phyloP scores from a whole-genome alignment of 768 basidiomycete genomes.

The Thelephora ganbajun region DNA sequence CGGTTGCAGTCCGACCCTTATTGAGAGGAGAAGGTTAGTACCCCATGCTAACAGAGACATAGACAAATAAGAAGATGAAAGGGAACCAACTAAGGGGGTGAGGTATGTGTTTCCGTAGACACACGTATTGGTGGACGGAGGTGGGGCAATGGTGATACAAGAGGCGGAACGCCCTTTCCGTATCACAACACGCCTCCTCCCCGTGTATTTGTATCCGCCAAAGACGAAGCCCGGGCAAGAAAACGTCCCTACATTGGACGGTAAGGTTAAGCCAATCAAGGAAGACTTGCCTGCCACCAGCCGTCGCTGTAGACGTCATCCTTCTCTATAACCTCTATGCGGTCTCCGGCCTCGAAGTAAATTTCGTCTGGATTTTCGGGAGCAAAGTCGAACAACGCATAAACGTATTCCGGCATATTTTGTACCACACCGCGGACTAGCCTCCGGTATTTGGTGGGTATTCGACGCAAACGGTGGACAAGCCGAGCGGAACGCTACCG shows the following conservation, averaged over 20 bases:
- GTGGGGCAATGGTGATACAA: background rate
- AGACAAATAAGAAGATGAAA: conserved; percentile 1
- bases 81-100: conserved; percentile 1
- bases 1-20: conserved; percentile 76
- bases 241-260: background rate
- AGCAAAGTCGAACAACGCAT: conserved; percentile 73
- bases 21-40: conserved; percentile 6
- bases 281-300: conserved; percentile 72
- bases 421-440: background rate
- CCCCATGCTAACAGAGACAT: conserved; percentile 4
- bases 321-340: conserved; percentile 82
- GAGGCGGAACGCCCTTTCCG: background rate
- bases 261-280: background rate
- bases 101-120: background rate
- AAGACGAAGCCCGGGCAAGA: background rate
- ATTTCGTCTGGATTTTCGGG: conserved; percentile 96
- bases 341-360: conserved; percentile 69
- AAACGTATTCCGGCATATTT: conserved; percentile 70
- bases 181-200: background rate
- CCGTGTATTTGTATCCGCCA: background rate
- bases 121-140: background rate
- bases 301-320: conserved; percentile 91
- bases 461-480: background rate
- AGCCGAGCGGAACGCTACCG: background rate
- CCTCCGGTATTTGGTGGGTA: background rate